phyloP scores from a whole-genome alignment of 352 stramenopile species.

The Phytophthora niederhauseri region DNA sequence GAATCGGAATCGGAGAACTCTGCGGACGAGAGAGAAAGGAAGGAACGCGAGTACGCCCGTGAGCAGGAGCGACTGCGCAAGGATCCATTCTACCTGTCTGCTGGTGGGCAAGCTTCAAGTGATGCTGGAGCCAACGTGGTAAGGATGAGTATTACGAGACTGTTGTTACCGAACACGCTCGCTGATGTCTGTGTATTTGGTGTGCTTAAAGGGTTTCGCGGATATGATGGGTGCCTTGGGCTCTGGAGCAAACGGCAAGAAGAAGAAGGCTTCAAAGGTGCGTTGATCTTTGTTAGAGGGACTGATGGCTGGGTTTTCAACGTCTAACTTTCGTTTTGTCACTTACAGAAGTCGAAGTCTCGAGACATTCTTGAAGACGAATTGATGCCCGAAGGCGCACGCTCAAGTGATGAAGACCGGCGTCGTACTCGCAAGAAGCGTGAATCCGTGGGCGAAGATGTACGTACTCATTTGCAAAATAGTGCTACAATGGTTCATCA shows the following conservation, averaged over 20 bases:
- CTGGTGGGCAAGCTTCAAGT: constrained; percentile 20
- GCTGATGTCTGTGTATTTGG: constrained; percentile 19
- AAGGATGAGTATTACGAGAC: not conserved
- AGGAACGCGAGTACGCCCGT: constrained; percentile 44
- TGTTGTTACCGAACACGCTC: not conserved
- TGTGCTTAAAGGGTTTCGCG: constrained; percentile 57
- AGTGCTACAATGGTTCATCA: not conserved
- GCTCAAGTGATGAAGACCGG: constrained; percentile 74
- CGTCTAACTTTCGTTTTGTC: not conserved
- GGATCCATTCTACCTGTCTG: constrained; percentile 84
- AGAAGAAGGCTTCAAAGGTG: constrained; percentile 74
- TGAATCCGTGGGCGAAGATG: constrained; percentile 39
- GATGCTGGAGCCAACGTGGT: constrained; percentile 50
- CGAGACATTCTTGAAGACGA: constrained; percentile 72
- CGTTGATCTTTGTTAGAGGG: not conserved
- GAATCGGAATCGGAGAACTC: constrained; percentile 42
- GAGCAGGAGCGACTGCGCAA: constrained; percentile 76
- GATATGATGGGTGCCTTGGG: constrained; percentile 85
- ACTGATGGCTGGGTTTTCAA: no score
- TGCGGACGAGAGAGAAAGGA: constrained; percentile 49
- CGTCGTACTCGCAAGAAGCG: constrained; percentile 59
- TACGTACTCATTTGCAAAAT: constrained; percentile 20
- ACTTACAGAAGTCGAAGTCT: constrained; percentile 48
- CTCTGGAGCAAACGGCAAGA: constrained; percentile 59
- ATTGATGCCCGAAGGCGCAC: constrained; percentile 77